Percentiles rank a stretch among this genome's conserved stretches.
phyloP scores from a whole-genome alignment of 768 basidiomycete species.

The Amanita brunnescens region DNA sequence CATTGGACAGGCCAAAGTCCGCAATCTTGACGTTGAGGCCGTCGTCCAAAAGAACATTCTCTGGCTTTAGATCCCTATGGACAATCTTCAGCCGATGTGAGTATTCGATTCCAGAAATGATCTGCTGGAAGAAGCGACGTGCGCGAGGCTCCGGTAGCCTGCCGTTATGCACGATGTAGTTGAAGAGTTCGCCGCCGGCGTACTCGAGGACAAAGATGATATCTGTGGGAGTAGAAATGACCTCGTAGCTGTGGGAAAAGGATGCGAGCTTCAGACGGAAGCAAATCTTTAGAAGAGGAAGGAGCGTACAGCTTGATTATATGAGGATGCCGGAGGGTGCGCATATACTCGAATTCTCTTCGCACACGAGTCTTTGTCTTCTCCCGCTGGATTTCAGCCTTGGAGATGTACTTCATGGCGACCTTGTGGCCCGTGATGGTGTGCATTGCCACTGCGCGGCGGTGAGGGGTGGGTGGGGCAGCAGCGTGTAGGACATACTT shows the following conservation, averaged over 20 bases:
- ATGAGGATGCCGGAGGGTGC: slow-evolving; percentile 87
- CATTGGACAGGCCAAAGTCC: slow-evolving; percentile 96
- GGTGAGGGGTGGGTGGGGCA: slow-evolving; percentile 12
- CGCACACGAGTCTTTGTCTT: slow-evolving; percentile 90
- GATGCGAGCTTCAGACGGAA: slow-evolving; percentile 10
- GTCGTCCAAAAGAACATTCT: slow-evolving; percentile 85
- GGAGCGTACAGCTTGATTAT: slow-evolving; percentile 88
- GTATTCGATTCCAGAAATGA: slow-evolving; percentile 96
- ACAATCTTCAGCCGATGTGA: slow-evolving; percentile 96
- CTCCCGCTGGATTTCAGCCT: slow-evolving; percentile 85
- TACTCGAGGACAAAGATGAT: slow-evolving; percentile 99
- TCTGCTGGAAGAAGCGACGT: slow-evolving; percentile 94
- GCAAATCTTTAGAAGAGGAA: slow-evolving; percentile 6
- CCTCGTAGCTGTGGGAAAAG: slow-evolving; percentile 53
- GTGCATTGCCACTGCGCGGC: slow-evolving; percentile 75
- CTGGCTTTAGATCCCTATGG: slow-evolving; percentile 96
- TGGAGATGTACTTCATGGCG: slow-evolving; percentile 96
- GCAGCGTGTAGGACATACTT: slow-evolving; percentile 49
- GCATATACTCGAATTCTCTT: slow-evolving; percentile 96
- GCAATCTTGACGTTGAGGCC: slow-evolving; percentile 93
- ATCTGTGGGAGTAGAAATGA: slow-evolving; percentile 88
- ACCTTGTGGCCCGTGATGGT: slow-evolving; percentile 92
- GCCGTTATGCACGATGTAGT: slow-evolving; percentile 94
- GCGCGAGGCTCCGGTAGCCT: slow-evolving; percentile 84
- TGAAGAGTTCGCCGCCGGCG: slow-evolving; percentile 94